A percentile compares a stretch with the other conserved stretches of the same genome.
phyloP scores from a whole-genome alignment of 1,139 yeast species.

The Martiniozyma asiatica region DNA sequence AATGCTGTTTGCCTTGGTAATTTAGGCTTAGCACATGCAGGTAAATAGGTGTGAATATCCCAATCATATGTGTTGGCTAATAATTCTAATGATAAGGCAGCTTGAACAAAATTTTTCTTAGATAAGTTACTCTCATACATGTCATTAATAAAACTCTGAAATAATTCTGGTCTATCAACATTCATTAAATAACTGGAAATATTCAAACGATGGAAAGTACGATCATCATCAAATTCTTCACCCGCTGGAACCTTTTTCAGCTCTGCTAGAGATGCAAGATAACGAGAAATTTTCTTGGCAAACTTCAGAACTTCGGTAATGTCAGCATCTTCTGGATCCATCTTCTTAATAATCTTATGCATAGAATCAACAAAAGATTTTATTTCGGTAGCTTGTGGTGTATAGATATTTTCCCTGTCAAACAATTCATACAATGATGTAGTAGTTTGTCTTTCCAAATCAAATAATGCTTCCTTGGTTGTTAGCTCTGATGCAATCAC shows the following conservation, averaged over 20 bases:
- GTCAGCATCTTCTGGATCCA: conserved; percentile 61
- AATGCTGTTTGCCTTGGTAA: conserved; percentile 73
- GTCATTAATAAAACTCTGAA: conserved; percentile 65
- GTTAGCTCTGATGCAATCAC: conserved; percentile 57
- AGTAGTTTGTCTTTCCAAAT: conserved; percentile 52
- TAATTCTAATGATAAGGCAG: conserved; percentile 69
- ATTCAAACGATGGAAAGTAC: conserved; percentile 70
- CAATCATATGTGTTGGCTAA: conserved; percentile 70
- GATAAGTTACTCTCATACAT: conserved; percentile 55
- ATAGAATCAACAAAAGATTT: conserved; percentile 39
- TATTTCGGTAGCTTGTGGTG: conserved; percentile 48
- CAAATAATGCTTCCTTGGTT: conserved; percentile 36
- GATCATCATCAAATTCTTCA: conserved; percentile 76
- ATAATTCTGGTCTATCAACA: conserved; percentile 69
- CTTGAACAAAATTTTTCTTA: conserved; percentile 63
- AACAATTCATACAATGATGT: conserved; percentile 56
- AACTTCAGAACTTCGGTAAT: conserved; percentile 39
- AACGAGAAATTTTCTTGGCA: conserved; percentile 47
- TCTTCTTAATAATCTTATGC: conserved; percentile 30
- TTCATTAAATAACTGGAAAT: conserved; percentile 68
- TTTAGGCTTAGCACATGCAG: conserved; percentile 52
- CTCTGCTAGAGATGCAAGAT: conserved; percentile 55
- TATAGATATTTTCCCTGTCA: conserved; percentile 37
- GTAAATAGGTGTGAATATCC: conserved; percentile 49
- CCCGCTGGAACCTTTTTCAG: conserved; percentile 68